Percentiles rank a stretch among this genome's conserved stretches.
Evolutionary conservation across 2,329 filamentous ascomycete genomes (phyloP).

Genomic region (Lachnellula subtilissima): DNA sequence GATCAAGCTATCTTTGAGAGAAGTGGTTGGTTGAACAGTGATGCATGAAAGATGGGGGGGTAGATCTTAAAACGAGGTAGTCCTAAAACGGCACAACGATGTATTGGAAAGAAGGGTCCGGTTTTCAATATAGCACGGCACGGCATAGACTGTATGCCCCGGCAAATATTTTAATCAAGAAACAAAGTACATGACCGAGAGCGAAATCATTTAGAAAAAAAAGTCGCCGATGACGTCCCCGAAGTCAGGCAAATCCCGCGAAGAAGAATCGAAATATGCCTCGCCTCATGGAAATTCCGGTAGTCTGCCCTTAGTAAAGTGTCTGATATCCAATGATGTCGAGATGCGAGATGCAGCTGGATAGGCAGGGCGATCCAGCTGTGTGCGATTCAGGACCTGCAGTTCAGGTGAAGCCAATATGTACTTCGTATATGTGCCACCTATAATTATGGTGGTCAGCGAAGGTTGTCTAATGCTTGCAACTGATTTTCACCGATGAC

Average conservation of each 20-base stretch:
- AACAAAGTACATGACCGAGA: not conserved
- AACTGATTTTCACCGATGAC: constrained; percentile 8
- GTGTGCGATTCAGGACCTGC: too few relatives aligned
- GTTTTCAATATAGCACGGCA: not conserved
- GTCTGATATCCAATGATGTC: not conserved
- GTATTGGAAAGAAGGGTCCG: not conserved
- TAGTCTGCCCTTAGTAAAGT: too few relatives aligned
- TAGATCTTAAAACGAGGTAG: too few relatives aligned
- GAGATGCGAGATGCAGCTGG: not conserved
- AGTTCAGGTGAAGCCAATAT: too few relatives aligned
- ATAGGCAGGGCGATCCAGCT: not conserved
- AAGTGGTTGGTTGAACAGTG: not conserved
- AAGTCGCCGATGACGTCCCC: too few relatives aligned
- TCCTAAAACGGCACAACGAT: not conserved
- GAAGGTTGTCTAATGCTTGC: constrained; percentile 29
- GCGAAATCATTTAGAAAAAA: not conserved
- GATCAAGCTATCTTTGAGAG: not conserved
- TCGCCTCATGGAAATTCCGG: too few relatives aligned
- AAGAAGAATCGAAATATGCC: too few relatives aligned
- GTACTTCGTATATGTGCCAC: not conserved
- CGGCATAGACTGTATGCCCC: not conserved
- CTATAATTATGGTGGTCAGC: not conserved
- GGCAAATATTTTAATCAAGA: not conserved
- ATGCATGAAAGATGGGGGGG: too few relatives aligned
- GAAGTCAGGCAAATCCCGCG: too few relatives aligned